phyloP scores from a whole-genome alignment of 2,329 filamentous ascomycete genomes.

The Aspergillus alliaceus region DNA sequence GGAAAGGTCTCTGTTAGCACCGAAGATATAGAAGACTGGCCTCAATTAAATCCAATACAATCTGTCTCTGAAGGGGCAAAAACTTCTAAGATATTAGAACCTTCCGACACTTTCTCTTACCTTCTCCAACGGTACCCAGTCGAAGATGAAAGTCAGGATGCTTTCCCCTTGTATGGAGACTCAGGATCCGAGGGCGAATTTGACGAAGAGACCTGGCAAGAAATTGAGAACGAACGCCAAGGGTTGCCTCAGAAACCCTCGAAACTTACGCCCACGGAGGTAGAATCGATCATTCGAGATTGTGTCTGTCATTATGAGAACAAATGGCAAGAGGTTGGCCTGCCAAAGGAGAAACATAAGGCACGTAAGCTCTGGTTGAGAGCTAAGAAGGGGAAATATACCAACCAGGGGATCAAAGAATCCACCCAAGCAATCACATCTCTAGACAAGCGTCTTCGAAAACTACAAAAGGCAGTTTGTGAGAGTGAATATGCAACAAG shows the following conservation, averaged over 20 bases:
- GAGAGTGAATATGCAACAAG: conserved; percentile 53
- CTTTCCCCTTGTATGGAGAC: conserved; percentile 56
- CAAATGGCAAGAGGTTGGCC: conserved; percentile 60
- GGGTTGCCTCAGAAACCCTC: conserved; percentile 22
- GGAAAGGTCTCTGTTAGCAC: conserved; percentile 25
- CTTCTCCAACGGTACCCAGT: conserved; percentile 47
- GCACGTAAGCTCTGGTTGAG: conserved; percentile 64
- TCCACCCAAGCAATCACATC: conserved; percentile 46
- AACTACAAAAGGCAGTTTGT: conserved; percentile 55
- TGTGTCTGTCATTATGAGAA: conserved; percentile 53
- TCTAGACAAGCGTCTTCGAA: conserved; percentile 56
- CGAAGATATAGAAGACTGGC: conserved; percentile 29
- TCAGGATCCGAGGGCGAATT: conserved; percentile 54
- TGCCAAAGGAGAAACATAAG: conserved; percentile 55
- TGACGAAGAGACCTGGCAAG: conserved; percentile 60
- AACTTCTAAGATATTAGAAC: not conserved
- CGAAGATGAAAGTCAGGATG: conserved; percentile 41
- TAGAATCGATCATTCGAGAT: conserved; percentile 55
- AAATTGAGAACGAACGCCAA: conserved; percentile 58
- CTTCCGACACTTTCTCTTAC: conserved; percentile 28
- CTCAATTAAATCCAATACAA: conserved; percentile 19
- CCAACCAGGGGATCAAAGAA: conserved; percentile 44
- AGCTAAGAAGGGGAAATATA: conserved; percentile 47
- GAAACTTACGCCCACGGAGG: conserved; percentile 46
- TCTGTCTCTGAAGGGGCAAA: not conserved